Conservation (phyloP, 2,329 filamentous ascomycete genomes). For the Arthroderma uncinatum region DNA sequence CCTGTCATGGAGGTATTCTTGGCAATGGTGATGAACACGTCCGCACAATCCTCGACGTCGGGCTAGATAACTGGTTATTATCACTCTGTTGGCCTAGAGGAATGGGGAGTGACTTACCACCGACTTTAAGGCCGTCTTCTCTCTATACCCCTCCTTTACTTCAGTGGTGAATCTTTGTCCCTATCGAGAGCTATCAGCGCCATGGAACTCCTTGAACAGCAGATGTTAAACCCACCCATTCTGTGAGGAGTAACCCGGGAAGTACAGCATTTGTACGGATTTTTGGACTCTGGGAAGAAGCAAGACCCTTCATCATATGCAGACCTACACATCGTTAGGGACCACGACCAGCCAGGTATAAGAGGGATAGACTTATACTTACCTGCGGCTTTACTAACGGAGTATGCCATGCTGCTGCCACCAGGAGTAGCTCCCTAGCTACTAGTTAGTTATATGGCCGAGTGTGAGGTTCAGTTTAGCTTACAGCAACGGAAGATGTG, state of each 20-base stretch:
- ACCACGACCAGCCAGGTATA: conserved; percentile 6
- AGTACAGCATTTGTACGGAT: conserved; percentile 54
- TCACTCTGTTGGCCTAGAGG: conserved; percentile 5
- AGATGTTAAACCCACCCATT: conserved; percentile 44
- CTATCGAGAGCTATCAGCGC: conserved; percentile 21
- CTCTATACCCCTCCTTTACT: conserved; percentile 42
- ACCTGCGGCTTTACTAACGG: conserved; percentile 66
- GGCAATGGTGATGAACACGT: conserved; percentile 31
- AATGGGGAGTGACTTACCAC: conserved; percentile 30
- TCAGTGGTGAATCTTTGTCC: conserved; percentile 50
- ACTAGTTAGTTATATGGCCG: conserved; percentile 23
- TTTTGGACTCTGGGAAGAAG: conserved; percentile 50
- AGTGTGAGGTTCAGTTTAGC: conserved; percentile 12
- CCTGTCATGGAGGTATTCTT: conserved; percentile 40
- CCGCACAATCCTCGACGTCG: conserved; percentile 33
- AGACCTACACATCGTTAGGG: conserved; percentile 33
- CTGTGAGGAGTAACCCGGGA: conserved; percentile 54
- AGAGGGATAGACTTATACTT: conserved; percentile 7
- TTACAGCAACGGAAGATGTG: conserved; percentile 50
- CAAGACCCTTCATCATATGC: conserved; percentile 55
- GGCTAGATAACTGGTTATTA: conserved; percentile 21
- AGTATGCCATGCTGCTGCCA: conserved; percentile 57
- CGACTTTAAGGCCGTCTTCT: conserved; percentile 50
- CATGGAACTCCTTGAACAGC: neutral
- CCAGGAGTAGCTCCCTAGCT: conserved; percentile 39